Conservation (phyloP, 768 basidiomycete genomes). For the Mycena olivaceomarginata region DNA sequence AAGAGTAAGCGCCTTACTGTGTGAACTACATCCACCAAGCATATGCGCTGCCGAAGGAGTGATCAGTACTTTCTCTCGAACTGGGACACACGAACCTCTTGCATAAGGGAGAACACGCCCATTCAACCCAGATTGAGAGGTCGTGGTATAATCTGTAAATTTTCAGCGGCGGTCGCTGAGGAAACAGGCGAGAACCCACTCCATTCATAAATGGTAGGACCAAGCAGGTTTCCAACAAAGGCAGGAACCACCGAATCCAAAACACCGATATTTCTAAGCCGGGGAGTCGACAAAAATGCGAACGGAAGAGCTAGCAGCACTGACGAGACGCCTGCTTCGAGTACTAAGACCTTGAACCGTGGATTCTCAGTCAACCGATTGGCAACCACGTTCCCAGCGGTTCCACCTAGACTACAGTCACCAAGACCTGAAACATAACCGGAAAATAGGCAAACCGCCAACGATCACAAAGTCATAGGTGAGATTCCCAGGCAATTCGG, state of each 20-base stretch:
- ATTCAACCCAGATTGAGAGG: slow-evolving; percentile 45
- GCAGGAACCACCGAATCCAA: slow-evolving; percentile 30
- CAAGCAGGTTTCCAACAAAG: slow-evolving; percentile 8
- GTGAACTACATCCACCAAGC: slow-evolving; percentile 56
- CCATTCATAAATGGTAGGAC: slow-evolving; percentile 15
- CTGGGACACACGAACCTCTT: slow-evolving; percentile 21
- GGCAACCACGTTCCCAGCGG: slow-evolving; percentile 34
- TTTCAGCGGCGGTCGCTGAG: background rate
- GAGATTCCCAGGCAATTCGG: slow-evolving; percentile 5
- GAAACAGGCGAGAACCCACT: background rate
- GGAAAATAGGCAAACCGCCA: slow-evolving; percentile 1
- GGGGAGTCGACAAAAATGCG: background rate
- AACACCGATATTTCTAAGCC: slow-evolving; percentile 21
- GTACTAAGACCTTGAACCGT: slow-evolving; percentile 39
- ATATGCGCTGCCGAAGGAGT: slow-evolving; percentile 24
- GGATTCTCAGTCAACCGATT: slow-evolving; percentile 45
- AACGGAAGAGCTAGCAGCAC: background rate
- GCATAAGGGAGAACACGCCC: slow-evolving; percentile 36
- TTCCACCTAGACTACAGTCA: slow-evolving; percentile 32
- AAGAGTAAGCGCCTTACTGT: slow-evolving; percentile 46
- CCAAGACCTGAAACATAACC: background rate
- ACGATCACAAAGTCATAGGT: slow-evolving; percentile 35
- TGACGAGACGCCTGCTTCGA: slow-evolving; percentile 43
- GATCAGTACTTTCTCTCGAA: background rate
- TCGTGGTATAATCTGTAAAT: slow-evolving; percentile 42